Conservation (phyloP, 192 early-diverging fungal species). For the Allomyces javanicus region DNA sequence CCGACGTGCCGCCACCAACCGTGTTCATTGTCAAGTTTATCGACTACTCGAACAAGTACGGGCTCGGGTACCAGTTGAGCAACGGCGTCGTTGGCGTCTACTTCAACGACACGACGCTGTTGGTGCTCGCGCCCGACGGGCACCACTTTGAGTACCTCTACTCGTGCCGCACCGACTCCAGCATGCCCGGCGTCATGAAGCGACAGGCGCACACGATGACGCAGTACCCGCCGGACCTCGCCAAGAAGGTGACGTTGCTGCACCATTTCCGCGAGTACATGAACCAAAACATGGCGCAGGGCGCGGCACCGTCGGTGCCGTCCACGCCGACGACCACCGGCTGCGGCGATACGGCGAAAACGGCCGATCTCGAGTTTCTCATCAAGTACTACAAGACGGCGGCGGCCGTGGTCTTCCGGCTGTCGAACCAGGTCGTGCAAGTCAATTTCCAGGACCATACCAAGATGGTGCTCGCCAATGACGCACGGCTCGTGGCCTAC, state of each 20-base stretch:
- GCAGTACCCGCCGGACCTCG: slow-evolving; percentile 3
- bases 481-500: neutral
- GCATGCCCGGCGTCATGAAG: neutral
- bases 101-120: slow-evolving; percentile 73
- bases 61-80: slow-evolving; percentile 67
- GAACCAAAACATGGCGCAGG: neutral
- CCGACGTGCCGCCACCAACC: slow-evolving; percentile 6
- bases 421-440: neutral
- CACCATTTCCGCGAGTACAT: slow-evolving; percentile 6
- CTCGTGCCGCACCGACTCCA: slow-evolving; percentile 1
- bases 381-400: neutral
- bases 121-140: slow-evolving; percentile 37
- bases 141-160: slow-evolving; percentile 4
- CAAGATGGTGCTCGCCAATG: neutral
- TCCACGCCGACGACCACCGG: neutral
- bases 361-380: neutral
- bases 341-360: neutral
- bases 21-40: slow-evolving; percentile 81
- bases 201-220: slow-evolving; percentile 4
- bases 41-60: slow-evolving; percentile 64
- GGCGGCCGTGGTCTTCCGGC: neutral
- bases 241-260: slow-evolving; percentile 6
- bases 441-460: neutral
- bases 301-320: too few relatives aligned
- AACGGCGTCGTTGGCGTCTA: slow-evolving; percentile 67